Percentiles rank a stretch among this genome's conserved stretches.
Conservation (phyloP, 2,329 filamentous ascomycete genomes). For the Raffaelea albimanens region DNA sequence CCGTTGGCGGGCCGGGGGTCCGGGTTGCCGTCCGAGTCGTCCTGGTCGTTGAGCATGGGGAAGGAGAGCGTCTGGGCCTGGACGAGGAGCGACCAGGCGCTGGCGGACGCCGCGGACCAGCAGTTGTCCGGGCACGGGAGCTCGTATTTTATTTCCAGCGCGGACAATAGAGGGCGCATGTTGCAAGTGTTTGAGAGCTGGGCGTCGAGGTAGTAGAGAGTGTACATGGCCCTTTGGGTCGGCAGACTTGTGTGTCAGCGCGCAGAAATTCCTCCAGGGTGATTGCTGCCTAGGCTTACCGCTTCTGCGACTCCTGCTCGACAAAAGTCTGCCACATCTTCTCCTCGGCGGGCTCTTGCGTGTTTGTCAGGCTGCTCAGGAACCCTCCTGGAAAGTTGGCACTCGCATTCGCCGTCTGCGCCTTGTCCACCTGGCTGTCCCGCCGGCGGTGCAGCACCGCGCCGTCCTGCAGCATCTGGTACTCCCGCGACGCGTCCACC, state of each 20-base stretch:
- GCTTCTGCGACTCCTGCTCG: neutral
- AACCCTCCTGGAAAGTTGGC: neutral
- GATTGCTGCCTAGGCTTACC: too few species aligned
- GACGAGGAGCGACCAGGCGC: neutral
- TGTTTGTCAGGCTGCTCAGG: neutral
- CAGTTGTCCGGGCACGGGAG: neutral
- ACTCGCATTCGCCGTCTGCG: too few species aligned
- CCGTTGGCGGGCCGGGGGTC: neutral
- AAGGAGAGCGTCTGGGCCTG: neutral
- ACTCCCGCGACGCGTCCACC: neutral
- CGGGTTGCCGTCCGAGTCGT: neutral
- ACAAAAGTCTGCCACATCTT: neutral
- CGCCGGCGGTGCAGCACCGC: neutral
- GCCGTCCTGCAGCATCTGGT: neutral
- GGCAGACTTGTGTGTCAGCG: too few species aligned
- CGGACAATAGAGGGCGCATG: neutral
- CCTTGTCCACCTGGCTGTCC: neutral
- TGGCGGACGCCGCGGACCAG: neutral
- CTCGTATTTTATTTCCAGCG: slow-evolving; percentile 1
- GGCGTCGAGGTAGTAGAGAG: slow-evolving; percentile 1
- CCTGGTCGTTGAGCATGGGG: neutral
- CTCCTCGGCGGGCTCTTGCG: neutral
- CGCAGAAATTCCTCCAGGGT: too few species aligned
- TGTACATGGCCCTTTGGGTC: neutral
- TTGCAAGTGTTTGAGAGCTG: neutral